Conservation (phyloP, 2,329 filamentous ascomycete genomes). For the Pyrenophora teres region DNA sequence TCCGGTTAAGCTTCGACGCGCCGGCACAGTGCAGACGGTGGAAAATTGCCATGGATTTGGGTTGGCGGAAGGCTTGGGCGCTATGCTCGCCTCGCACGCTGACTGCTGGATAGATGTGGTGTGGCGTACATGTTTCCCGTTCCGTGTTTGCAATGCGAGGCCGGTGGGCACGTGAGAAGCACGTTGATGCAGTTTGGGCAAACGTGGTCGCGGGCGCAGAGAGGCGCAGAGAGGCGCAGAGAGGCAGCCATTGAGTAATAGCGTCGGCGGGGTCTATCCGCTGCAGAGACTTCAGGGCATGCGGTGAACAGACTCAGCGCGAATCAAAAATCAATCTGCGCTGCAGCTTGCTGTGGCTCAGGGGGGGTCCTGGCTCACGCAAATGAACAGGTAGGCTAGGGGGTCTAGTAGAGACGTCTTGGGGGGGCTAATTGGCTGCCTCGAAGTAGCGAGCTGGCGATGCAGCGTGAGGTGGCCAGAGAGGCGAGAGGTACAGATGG, state of each 20-base stretch:
- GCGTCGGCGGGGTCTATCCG: slow-evolving; percentile 24
- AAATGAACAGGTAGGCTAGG: slow-evolving; percentile 36
- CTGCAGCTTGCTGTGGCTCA: slow-evolving; percentile 5
- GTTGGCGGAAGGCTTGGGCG: slow-evolving; percentile 27
- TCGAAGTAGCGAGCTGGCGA: slow-evolving; percentile 1
- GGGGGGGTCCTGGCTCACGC: slow-evolving; percentile 26
- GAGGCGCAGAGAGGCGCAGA: background rate
- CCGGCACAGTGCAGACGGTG: slow-evolving; percentile 24
- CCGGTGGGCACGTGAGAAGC: background rate
- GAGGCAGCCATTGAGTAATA: slow-evolving; percentile 14
- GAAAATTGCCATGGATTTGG: slow-evolving; percentile 26
- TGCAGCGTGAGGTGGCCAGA: slow-evolving; percentile 3
- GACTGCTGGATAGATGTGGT: background rate
- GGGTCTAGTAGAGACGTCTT: background rate
- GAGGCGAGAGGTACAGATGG: background rate
- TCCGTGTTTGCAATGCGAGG: background rate
- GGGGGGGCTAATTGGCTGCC: slow-evolving; percentile 6
- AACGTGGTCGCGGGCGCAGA: background rate
- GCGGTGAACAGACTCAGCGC: slow-evolving; percentile 14
- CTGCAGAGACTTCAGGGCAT: slow-evolving; percentile 26
- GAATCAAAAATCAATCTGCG: slow-evolving; percentile 5
- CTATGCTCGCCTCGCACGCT: slow-evolving; percentile 9
- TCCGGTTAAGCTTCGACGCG: slow-evolving; percentile 36
- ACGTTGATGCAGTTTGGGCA: background rate
- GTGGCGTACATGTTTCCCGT: background rate